Percentiles rank a stretch among this genome's conserved stretches.
phyloP scores from a whole-genome alignment of 1,284 basidiomycete genomes.

The Agaricales sp. region DNA sequence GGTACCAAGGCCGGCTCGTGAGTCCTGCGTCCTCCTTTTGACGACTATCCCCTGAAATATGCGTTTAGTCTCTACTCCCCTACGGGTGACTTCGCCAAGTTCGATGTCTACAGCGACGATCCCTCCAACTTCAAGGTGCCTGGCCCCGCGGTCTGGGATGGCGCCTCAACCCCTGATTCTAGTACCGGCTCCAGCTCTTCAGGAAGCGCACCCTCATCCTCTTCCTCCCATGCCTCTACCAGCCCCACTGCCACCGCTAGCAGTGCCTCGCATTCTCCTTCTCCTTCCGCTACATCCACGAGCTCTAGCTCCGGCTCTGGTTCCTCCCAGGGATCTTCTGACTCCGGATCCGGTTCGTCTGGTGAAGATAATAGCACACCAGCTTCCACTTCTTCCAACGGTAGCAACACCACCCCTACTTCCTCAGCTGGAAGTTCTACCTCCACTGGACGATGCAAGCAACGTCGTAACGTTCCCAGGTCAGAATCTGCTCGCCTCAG shows the following conservation, averaged over 20 bases:
- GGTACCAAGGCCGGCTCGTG: background rate
- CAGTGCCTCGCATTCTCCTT: no score
- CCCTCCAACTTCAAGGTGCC: background rate
- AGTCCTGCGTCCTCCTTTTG: background rate
- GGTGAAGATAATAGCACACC: background rate
- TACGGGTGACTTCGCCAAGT: background rate
- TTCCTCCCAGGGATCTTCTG: background rate
- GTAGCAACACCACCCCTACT: no score
- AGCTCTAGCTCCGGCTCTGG: background rate
- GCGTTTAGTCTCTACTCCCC: background rate
- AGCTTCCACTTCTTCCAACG: no score
- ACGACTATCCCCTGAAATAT: background rate
- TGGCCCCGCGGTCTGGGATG: constrained; percentile 1
- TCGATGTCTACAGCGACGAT: background rate
- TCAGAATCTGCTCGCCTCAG: no score
- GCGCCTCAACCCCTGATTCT: background rate
- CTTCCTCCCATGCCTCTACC: background rate
- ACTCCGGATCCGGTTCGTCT: background rate
- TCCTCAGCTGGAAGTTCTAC: no score
- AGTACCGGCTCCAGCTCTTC: background rate
- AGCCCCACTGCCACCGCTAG: background rate
- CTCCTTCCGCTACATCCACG: no score
- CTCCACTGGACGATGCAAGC: no score
- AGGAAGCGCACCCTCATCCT: background rate
- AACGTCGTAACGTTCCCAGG: no score